phyloP scores from a whole-genome alignment of 83 land plant genomes.

The Picea mariana region DNA sequence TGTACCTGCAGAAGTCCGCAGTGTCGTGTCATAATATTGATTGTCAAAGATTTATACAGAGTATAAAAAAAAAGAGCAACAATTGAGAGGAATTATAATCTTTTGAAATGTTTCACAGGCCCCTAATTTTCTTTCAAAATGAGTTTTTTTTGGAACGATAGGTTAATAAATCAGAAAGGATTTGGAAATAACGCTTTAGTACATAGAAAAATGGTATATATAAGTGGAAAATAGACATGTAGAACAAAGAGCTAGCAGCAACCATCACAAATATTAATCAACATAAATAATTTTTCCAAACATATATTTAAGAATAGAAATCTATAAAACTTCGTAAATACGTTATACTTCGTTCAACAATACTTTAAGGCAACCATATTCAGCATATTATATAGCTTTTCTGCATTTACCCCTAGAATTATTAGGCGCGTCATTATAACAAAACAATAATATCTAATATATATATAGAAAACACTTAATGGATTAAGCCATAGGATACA shows the following conservation, averaged over 20 bases:
- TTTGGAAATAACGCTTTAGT: background rate
- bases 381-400: background rate
- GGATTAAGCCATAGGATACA: too few relatives aligned
- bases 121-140: background rate
- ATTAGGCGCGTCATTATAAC: background rate
- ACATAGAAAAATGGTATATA: background rate
- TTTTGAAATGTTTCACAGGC: background rate
- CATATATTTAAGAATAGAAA: background rate
- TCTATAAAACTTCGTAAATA: background rate
- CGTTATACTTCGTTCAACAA: background rate
- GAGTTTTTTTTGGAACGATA: background rate
- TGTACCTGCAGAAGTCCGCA: conserved; percentile 52
- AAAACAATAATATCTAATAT: background rate
- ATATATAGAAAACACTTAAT: too few relatives aligned
- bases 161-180: background rate
- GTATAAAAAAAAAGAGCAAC: background rate
- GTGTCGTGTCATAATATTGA: background rate
- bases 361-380: background rate
- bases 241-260: background rate
- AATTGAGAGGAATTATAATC: background rate
- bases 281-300: background rate
- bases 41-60: background rate
- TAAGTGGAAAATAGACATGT: conserved; percentile 9
- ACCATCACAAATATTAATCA: background rate
- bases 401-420: background rate